Percentiles rank a stretch among this genome's conserved stretches.
Conservation (phyloP, 108 stramenopile species). For the Discostella stelligeroides region DNA sequence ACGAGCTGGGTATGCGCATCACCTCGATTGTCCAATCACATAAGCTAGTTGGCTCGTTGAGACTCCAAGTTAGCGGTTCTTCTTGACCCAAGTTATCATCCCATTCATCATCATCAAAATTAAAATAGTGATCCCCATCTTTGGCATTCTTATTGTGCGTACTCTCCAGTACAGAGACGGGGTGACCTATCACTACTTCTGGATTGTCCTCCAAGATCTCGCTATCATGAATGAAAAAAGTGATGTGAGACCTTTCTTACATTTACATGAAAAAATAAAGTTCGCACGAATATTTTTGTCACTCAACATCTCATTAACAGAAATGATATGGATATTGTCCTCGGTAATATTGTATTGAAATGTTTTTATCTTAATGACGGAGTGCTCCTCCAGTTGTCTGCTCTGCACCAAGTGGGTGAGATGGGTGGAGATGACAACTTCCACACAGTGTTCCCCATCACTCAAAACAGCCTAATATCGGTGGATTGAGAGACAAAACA, state of each 20-base stretch:
- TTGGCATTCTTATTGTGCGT: constrained; percentile 30
- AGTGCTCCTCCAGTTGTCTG: constrained; percentile 33
- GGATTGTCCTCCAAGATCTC: constrained; percentile 28
- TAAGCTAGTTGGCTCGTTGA: constrained; percentile 32
- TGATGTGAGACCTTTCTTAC: too few relatives aligned
- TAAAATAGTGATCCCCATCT: constrained; percentile 45
- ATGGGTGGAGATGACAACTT: constrained; percentile 49
- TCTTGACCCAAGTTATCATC: constrained; percentile 31
- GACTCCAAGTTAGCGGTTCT: constrained; percentile 51
- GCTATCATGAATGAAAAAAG: too few relatives aligned
- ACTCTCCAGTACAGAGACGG: constrained; percentile 39
- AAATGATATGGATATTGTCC: constrained; percentile 51
- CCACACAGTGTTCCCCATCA: constrained; percentile 42
- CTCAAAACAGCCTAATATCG: constrained; percentile 45
- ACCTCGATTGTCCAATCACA: constrained; percentile 55
- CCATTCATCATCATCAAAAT: constrained; percentile 47
- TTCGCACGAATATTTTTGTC: neutral
- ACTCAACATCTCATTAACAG: constrained; percentile 25
- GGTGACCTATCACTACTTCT: constrained; percentile 29
- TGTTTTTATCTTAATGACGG: constrained; percentile 34
- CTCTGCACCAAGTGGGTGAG: constrained; percentile 38
- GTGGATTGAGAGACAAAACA: too few relatives aligned
- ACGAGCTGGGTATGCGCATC: constrained; percentile 4
- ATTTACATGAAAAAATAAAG: too few relatives aligned
- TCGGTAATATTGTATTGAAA: constrained; percentile 54